Evolutionary conservation across 1,284 basidiomycete genomes (phyloP).

Genomic region (Waitea zeae): DNA sequence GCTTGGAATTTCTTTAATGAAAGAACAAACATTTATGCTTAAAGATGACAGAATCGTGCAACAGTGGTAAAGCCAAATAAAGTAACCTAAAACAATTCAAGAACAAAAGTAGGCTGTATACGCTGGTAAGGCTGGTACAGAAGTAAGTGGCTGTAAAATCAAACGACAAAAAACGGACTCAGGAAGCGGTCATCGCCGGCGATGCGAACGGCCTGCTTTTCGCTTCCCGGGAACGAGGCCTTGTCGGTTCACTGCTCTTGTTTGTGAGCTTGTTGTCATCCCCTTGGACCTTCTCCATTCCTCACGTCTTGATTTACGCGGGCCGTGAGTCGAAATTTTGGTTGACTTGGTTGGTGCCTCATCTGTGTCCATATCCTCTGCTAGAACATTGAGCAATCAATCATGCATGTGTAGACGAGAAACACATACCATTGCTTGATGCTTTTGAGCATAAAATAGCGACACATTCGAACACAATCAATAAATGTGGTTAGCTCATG

Average conservation of each 20-base stretch:
- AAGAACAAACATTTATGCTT: too few species aligned
- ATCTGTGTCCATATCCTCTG: too few species aligned
- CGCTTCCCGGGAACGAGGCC: conserved; percentile 37
- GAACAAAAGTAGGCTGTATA: too few species aligned
- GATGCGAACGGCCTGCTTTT: conserved; percentile 49
- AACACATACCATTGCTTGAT: background rate
- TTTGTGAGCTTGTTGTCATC: conserved; percentile 28
- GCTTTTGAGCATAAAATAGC: background rate
- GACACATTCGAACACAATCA: background rate
- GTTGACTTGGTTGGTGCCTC: conserved; percentile 10
- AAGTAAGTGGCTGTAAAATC: too few species aligned
- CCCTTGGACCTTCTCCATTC: conserved; percentile 65
- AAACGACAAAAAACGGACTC: too few species aligned
- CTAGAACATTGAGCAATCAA: background rate
- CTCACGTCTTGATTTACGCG: conserved; percentile 49
- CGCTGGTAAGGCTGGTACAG: too few species aligned
- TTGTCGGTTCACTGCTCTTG: conserved; percentile 46
- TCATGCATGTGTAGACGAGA: background rate
- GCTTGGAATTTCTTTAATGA: too few species aligned
- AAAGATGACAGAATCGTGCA: too few species aligned
- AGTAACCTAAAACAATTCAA: too few species aligned
- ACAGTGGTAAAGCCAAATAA: too few species aligned
- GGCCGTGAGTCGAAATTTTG: conserved; percentile 57
- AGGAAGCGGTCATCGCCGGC: conserved; percentile 34
- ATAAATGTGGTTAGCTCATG: background rate